These are phyloP conservation scores for Pyrenochaeta sp. DNA, from an alignment of 2,329 filamentous ascomycete genomes.

Conservation along the genomic window DNA sequence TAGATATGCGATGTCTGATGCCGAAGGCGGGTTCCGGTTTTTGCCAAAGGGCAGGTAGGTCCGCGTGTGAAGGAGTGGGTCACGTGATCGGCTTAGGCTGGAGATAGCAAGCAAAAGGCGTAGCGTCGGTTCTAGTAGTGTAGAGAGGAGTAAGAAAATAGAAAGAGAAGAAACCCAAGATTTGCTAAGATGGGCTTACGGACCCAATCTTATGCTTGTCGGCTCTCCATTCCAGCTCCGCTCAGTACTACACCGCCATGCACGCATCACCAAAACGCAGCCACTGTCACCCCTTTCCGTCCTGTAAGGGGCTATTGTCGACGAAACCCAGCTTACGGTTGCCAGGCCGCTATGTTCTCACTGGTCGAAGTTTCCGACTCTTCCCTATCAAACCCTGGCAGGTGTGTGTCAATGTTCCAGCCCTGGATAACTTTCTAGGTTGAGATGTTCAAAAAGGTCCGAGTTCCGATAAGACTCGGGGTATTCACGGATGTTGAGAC, in stretches of 20 bases:
- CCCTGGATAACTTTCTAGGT: background rate
- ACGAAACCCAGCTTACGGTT: constrained; percentile 2
- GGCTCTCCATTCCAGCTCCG: constrained; percentile 15
- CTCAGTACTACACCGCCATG: constrained; percentile 6
- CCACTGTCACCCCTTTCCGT: constrained; percentile 5
- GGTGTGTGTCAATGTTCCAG: background rate
- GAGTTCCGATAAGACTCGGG: background rate
- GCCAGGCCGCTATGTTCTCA: constrained; percentile 11
- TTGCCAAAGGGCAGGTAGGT: background rate
- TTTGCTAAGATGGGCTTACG: background rate
- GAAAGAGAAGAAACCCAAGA: background rate
- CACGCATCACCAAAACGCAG: constrained; percentile 7
- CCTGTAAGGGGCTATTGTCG: background rate
- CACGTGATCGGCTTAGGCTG: background rate
- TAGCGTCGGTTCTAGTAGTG: background rate
- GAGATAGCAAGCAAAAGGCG: background rate
- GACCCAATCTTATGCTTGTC: constrained; percentile 4
- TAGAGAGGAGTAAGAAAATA: background rate
- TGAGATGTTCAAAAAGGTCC: background rate
- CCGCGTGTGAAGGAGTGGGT: background rate
- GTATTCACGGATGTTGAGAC: constrained; percentile 1
- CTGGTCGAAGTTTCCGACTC: constrained; percentile 6
- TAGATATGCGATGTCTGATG: background rate
- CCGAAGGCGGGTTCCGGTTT: background rate
- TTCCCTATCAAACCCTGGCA: constrained; percentile 9